A percentile compares a stretch with the other conserved stretches of the same genome.
These are phyloP conservation scores for Neurospora tetraspora DNA, from an alignment of 495 filamentous ascomycete species.

Conservation along the genomic window DNA sequence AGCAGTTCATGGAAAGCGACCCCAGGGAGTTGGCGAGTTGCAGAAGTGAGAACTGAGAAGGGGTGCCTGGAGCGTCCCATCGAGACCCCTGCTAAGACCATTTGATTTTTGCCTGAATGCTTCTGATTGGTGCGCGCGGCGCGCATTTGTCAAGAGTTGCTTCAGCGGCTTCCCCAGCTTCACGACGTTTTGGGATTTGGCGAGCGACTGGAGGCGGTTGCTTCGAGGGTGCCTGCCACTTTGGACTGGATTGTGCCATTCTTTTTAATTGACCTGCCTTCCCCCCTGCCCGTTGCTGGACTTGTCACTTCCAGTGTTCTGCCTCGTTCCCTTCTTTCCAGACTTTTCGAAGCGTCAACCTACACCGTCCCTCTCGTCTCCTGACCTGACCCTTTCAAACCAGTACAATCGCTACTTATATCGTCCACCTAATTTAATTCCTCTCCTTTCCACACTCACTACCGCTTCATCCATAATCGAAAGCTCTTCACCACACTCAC, in stretches of 20 bases:
- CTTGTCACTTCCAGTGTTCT: background rate
- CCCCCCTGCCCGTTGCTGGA: background rate
- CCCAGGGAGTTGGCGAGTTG: background rate
- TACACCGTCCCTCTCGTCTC: background rate
- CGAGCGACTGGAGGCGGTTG: background rate
- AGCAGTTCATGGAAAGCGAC: background rate
- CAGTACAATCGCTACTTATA: background rate
- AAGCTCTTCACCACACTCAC: background rate
- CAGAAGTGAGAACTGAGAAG: background rate
- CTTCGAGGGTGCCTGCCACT: background rate
- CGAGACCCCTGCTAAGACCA: background rate
- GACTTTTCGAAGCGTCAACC: background rate
- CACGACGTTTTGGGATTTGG: background rate
- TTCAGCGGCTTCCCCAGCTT: background rate
- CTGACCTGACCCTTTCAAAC: background rate
- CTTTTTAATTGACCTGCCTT: background rate
- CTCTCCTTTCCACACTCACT: background rate
- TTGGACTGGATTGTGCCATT: background rate
- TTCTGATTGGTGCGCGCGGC: background rate
- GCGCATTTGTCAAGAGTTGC: background rate
- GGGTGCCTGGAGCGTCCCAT: background rate
- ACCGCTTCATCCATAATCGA: background rate
- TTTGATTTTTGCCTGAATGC: background rate
- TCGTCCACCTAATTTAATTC: background rate
- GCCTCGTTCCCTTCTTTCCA: background rate